Evolutionary conservation across 139 green algal genomes (phyloP), one percentile per base, ranked within the genome.

Genomic region (Picochlorum sp.): DNA sequence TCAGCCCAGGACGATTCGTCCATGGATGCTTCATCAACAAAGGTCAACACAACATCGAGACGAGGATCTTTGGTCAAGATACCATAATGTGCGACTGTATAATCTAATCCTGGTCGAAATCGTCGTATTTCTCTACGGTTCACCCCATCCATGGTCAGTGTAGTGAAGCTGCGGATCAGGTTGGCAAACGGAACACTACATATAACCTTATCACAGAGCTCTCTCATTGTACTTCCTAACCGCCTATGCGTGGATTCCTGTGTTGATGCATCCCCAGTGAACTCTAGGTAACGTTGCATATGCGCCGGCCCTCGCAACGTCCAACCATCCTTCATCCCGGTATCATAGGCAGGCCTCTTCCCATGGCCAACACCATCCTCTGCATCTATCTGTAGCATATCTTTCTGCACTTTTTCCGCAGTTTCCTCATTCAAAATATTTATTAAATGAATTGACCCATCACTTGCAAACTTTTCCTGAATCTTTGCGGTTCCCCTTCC

Each of bases 231-330:
- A 15, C n/a, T 32, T 2, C 78, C 77, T 21, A 41, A 58, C 49
- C 28, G 16, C 55, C 61, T n/a, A 55, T 28, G 37, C 65, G 44
- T 51, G 73, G 41, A 24, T 5, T 9, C 14, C 16, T 18, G 10
- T 37, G 11, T 23, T 24, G 50, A 62, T 59, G 18, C n/a, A 55
- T 68, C 59, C 23, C 6, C 15, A 24, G 14, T 59, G 70, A 81
- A 88, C 4, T 30, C 45, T 61, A 94, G 41, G 79, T 85, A 94
- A 18, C 89, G 82, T 80, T 92, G 89, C 81, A 92, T 95, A 74
- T 94, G 85, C 1, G 80, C 72, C 5, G 88, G 89, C 0, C 84
- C 86, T 10, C 81, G 55, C 14, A 74, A 32, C 37, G 45, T 21
- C 86, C 87, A 92, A 28, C 78, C 73, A 51, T 63, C 66, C 15